Evolutionary conservation across 1,284 basidiomycete genomes (phyloP).

Genomic region (Porodaedalea pini): DNA sequence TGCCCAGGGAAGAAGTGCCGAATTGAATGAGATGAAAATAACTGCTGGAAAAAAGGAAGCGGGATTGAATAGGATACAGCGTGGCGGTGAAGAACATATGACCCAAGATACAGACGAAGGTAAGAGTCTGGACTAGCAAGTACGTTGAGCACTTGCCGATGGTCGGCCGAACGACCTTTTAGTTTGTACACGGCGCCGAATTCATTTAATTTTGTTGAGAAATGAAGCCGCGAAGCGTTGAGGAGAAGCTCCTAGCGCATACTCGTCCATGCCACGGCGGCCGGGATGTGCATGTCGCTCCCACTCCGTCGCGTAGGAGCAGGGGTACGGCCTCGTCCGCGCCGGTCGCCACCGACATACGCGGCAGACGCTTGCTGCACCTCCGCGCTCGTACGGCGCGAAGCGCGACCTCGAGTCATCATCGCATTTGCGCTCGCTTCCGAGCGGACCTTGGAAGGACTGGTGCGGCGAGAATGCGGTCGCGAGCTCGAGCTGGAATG

Average conservation of each 20-base stretch:
- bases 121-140: background rate
- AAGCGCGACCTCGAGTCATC: slow-evolving; percentile 13
- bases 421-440: slow-evolving; percentile 11
- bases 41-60: background rate
- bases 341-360: slow-evolving; percentile 14
- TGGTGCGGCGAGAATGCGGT: slow-evolving; percentile 5
- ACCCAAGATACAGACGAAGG: background rate
- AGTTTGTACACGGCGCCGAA: background rate
- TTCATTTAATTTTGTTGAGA: background rate
- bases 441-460: background rate
- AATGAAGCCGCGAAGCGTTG: background rate
- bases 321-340: slow-evolving; percentile 17
- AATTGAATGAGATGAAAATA: background rate
- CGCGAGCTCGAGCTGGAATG: slow-evolving; percentile 13
- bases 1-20: background rate
- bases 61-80: background rate
- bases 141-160: background rate
- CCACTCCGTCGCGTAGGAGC: background rate
- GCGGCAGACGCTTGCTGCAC: background rate
- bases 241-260: background rate
- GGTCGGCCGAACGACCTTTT: background rate
- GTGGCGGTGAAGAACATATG: background rate
- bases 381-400: slow-evolving; percentile 2
- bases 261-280: background rate
- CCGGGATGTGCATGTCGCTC: background rate